These are phyloP conservation scores for Calonectria crousiana DNA, from an alignment of 2,329 filamentous ascomycete genomes.

Conservation along the genomic window DNA sequence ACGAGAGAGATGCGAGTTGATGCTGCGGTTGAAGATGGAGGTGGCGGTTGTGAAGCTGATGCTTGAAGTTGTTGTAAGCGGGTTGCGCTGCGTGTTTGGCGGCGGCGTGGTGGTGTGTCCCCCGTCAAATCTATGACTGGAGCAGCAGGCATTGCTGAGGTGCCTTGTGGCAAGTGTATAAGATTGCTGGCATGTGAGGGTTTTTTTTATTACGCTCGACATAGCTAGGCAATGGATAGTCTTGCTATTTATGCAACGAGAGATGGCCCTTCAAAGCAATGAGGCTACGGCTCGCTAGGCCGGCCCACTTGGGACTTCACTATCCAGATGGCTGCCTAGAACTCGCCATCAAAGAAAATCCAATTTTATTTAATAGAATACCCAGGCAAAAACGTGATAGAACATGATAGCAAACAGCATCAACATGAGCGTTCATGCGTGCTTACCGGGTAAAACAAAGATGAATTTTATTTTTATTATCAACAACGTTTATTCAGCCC, in stretches of 20 bases:
- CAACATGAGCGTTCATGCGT: background rate
- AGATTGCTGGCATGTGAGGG: background rate
- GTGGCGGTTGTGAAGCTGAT: background rate
- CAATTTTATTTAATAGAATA: background rate
- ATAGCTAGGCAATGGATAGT: background rate
- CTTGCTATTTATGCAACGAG: background rate
- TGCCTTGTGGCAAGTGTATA: too few species aligned
- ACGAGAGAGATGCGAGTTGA: background rate
- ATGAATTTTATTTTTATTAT: background rate
- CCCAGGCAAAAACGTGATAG: background rate
- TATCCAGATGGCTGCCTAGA: constrained; percentile 21
- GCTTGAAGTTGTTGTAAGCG: background rate
- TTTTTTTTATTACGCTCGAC: background rate
- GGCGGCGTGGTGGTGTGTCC: constrained; percentile 12
- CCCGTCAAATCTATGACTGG: constrained; percentile 22
- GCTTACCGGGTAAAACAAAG: background rate
- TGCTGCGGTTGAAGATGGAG: background rate
- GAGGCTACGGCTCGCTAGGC: background rate
- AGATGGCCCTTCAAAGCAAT: background rate
- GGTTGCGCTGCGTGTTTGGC: constrained; percentile 19
- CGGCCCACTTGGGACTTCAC: constrained; percentile 7
- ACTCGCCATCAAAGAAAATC: background rate
- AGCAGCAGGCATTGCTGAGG: background rate
- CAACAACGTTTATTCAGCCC: too few species aligned
- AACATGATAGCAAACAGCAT: background rate